Percentiles rank a stretch among this genome's conserved stretches.
Conservation (phyloP, 345 rosid genomes). For the Gynandropsis gynandra region DNA sequence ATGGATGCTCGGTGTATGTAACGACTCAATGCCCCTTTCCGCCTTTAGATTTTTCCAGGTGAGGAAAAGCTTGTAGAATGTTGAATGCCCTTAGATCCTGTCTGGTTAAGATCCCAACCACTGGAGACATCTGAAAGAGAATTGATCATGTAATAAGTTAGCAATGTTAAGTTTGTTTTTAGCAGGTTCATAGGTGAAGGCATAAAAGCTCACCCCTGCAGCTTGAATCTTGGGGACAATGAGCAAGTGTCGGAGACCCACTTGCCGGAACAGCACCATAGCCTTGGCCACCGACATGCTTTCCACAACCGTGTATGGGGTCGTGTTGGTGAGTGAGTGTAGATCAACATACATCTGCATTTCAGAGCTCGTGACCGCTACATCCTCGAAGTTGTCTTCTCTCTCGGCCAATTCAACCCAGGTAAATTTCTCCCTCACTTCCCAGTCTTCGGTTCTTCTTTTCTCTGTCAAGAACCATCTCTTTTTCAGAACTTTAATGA, state of each 20-base stretch:
- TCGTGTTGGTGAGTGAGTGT: conserved; percentile 84
- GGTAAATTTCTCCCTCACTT: conserved; percentile 62
- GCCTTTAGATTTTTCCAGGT: conserved; percentile 40
- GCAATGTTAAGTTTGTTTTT: conserved; percentile 3
- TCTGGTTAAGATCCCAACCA: conserved; percentile 71
- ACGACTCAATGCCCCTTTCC: conserved; percentile 27
- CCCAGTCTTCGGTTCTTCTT: conserved; percentile 81
- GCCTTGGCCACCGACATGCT: conserved; percentile 94
- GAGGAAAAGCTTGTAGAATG: conserved; percentile 68
- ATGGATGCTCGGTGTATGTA: conserved; percentile 14
- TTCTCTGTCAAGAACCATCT: conserved; percentile 75
- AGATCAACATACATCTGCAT: conserved; percentile 85
- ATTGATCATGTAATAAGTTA: conserved; percentile 7
- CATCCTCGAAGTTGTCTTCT: conserved; percentile 57
- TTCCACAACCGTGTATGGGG: conserved; percentile 80
- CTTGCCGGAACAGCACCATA: conserved; percentile 68
- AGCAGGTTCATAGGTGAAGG: neutral
- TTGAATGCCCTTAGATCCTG: conserved; percentile 71
- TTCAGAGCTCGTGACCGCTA: conserved; percentile 53
- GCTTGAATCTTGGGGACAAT: conserved; percentile 68
- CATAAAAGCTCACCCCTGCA: conserved; percentile 54
- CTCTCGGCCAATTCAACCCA: conserved; percentile 82
- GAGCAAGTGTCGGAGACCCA: conserved; percentile 74
- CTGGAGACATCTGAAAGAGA: conserved; percentile 51
- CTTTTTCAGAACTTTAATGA: conserved; percentile 58